Evolutionary conservation across 768 basidiomycete genomes (phyloP).

Genomic region (Hortiboletus flavorubellus): DNA sequence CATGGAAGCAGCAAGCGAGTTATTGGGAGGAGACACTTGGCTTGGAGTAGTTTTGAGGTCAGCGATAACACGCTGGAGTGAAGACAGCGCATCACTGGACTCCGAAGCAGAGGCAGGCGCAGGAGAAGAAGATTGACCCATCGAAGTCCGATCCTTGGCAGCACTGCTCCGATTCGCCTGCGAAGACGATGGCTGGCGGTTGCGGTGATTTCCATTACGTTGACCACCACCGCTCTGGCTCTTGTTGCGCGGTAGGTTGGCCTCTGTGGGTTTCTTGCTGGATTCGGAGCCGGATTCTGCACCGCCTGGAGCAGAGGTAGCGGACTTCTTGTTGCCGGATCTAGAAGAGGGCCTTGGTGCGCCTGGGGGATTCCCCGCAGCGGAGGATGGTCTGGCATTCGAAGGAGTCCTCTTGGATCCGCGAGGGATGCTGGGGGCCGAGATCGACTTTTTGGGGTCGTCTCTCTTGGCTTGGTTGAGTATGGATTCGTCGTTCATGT

Average conservation of each 20-base stretch:
- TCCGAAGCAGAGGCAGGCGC: slow-evolving; percentile 53
- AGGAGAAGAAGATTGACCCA: slow-evolving; percentile 39
- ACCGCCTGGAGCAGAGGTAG: slow-evolving; percentile 35
- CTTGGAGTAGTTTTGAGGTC: slow-evolving; percentile 82
- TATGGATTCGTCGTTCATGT: slow-evolving; percentile 81
- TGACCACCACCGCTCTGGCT: slow-evolving; percentile 44
- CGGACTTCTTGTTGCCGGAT: slow-evolving; percentile 59
- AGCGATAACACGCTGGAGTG: slow-evolving; percentile 89
- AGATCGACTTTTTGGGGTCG: slow-evolving; percentile 56
- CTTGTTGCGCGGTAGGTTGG: slow-evolving; percentile 48
- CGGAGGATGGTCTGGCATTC: slow-evolving; percentile 39
- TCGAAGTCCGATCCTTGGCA: slow-evolving; percentile 45
- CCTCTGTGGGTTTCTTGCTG: slow-evolving; percentile 56
- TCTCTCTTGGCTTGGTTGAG: slow-evolving; percentile 57
- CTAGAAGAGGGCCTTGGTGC: slow-evolving; percentile 61
- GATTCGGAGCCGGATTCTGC: slow-evolving; percentile 73
- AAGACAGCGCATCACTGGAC: slow-evolving; percentile 77
- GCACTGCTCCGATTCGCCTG: slow-evolving; percentile 53
- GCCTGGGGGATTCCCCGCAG: slow-evolving; percentile 41
- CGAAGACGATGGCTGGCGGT: slow-evolving; percentile 55
- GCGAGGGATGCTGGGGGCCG: slow-evolving; percentile 47
- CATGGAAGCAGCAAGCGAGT: slow-evolving; percentile 41
- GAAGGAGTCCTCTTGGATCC: slow-evolving; percentile 58
- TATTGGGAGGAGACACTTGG: slow-evolving; percentile 39
- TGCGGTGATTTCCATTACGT: slow-evolving; percentile 51